These are phyloP conservation scores for Trametes hirsuta DNA, from an alignment of 1,284 basidiomycete genomes.

Conservation along the genomic window DNA sequence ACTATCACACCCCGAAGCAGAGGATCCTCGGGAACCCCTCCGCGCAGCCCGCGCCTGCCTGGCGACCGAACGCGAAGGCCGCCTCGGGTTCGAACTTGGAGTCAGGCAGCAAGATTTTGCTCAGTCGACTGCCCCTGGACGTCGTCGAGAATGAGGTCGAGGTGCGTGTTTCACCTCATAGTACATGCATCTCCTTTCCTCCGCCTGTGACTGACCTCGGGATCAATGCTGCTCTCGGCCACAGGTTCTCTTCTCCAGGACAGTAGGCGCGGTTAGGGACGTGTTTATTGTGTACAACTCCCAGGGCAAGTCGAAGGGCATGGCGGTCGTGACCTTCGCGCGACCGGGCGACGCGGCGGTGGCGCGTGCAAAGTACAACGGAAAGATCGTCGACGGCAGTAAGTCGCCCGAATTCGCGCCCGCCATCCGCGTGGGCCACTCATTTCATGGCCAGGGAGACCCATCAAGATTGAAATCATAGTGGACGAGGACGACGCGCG, in stretches of 20 bases:
- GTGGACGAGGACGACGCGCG: slow-evolving; percentile 43
- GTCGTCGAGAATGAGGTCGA: slow-evolving; percentile 71
- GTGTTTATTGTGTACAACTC: slow-evolving; percentile 72
- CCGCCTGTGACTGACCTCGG: slow-evolving; percentile 70
- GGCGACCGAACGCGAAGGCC: slow-evolving; percentile 46
- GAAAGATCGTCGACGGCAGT: slow-evolving; percentile 78
- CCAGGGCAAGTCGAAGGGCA: slow-evolving; percentile 71
- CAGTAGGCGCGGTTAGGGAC: slow-evolving; percentile 72
- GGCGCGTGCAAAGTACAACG: slow-evolving; percentile 68
- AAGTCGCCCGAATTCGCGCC: slow-evolving; percentile 37
- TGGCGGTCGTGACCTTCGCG: slow-evolving; percentile 72
- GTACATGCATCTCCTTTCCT: slow-evolving; percentile 44
- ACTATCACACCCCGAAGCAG: slow-evolving; percentile 58
- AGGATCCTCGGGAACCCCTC: slow-evolving; percentile 59
- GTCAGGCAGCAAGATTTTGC: slow-evolving; percentile 68
- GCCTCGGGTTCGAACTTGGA: slow-evolving; percentile 35
- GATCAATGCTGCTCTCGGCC: slow-evolving; percentile 64
- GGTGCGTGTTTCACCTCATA: slow-evolving; percentile 43
- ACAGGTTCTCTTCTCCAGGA: slow-evolving; percentile 74
- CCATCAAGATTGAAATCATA: slow-evolving; percentile 71
- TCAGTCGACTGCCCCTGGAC: slow-evolving; percentile 70
- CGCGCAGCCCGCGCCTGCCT: slow-evolving; percentile 59
- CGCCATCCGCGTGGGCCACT: background rate
- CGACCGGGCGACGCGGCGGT: slow-evolving; percentile 59
- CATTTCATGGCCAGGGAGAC: slow-evolving; percentile 49